Evolutionary conservation across 352 stramenopile species (phyloP), one percentile per base, ranked within the genome.

Genomic region (Discostella stelligera): DNA sequence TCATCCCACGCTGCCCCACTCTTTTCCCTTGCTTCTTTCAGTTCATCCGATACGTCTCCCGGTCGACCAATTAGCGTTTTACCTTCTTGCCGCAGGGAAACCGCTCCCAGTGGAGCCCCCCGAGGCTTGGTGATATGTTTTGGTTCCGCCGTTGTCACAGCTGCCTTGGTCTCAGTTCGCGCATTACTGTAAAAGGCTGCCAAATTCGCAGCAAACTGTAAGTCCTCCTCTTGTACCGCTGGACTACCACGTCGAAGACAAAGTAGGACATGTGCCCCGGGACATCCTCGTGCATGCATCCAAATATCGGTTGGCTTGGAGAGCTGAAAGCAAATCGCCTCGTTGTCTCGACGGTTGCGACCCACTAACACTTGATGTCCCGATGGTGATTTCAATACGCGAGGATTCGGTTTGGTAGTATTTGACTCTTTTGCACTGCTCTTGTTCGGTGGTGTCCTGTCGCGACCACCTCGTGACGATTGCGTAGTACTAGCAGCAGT

Each of bases 71-170:
- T 58, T 44, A 92, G 75, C 16, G 79, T 87, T 20, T 83, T 84
- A 16, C 79, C 71, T 78, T 95, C 90, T 53, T 92, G 56, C 37
- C 87, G 55, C 13, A 94, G 20, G 56, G 90, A 90, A 16, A 95
- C 89, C 52, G 90, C 86, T 21, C 90, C 90, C 25, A 90, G 73
- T n/a, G 90, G 89, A 20, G 90, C 83, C 3, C 88, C 85, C 37
- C 80, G 60, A 27, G 90, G 88, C 74, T 95, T 95, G 23, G 79
- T 80, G 18, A 95, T 80, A 62, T 95, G 89, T 64, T 93, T 93
- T 8, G 90, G 80, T 65, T 87, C 76, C 14, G 85, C 84, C 4
- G 84, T 83, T 20, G 84, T 91, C 0, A 95, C 78, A 44, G 68
- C 25, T 8, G 87, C 88, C 46, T 86, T 86, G n/a, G 41, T 41